phyloP scores from a whole-genome alignment of 2,329 filamentous ascomycete species.

The Alternaria burnsii region DNA sequence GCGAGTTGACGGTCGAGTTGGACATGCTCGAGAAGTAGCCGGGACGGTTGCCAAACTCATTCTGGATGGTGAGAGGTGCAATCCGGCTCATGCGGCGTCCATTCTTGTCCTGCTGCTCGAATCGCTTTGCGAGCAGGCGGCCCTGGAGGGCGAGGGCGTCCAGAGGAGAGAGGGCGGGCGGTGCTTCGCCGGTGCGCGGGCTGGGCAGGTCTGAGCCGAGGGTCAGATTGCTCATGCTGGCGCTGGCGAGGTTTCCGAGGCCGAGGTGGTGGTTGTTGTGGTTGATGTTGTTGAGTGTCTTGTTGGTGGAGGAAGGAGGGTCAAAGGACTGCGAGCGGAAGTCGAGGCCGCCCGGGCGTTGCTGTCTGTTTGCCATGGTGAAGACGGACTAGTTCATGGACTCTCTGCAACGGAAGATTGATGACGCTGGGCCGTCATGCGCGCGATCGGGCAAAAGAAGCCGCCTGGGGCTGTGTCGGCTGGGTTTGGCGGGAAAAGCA shows the following conservation, averaged over 20 bases:
- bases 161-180: constrained; percentile 89
- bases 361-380: constrained; percentile 39
- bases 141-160: constrained; percentile 96
- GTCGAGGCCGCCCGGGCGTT: constrained; percentile 46
- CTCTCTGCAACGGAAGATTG: constrained; percentile 25
- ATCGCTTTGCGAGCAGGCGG: constrained; percentile 82
- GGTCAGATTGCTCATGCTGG: constrained; percentile 46
- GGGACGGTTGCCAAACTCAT: constrained; percentile 79
- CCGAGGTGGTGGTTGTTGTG: background rate
- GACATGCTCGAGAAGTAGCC: constrained; percentile 83
- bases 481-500: constrained; percentile 11
- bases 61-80: constrained; percentile 81
- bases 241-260: constrained; percentile 29
- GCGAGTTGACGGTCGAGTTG: constrained; percentile 61
- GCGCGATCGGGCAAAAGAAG: constrained; percentile 37
- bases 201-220: constrained; percentile 54
- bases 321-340: constrained; percentile 47
- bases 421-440: constrained; percentile 43
- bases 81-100: constrained; percentile 85
- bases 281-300: constrained; percentile 19
- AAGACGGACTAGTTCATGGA: constrained; percentile 28
- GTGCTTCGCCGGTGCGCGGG: constrained; percentile 66
- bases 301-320: constrained; percentile 27
- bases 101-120: constrained; percentile 76
- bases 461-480: constrained; percentile 16